Percentiles rank a stretch among this genome's conserved stretches.
phyloP scores from a whole-genome alignment of 1,139 yeast species.

The Saccharomyces hybrid region DNA sequence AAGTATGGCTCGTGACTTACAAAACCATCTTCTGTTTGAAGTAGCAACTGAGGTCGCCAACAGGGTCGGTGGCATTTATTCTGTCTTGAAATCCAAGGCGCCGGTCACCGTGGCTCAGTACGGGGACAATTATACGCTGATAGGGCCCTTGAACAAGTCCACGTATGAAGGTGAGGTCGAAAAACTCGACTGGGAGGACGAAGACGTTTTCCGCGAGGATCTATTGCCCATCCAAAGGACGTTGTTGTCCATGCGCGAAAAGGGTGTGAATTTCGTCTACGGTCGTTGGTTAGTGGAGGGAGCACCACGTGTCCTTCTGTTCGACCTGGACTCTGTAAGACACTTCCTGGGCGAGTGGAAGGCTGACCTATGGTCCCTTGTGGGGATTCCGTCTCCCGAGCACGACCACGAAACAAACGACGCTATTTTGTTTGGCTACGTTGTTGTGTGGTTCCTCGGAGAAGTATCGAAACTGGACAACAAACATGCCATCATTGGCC shows the following conservation, averaged over 20 bases:
- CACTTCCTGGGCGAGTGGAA: constrained; percentile 83
- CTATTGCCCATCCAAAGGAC: constrained; percentile 27
- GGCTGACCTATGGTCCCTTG: constrained; percentile 80
- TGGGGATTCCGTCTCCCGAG: constrained; percentile 90
- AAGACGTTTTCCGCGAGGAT: constrained; percentile 42
- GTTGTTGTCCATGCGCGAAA: constrained; percentile 53
- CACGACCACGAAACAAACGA: constrained; percentile 84
- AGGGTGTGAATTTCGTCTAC: constrained; percentile 79
- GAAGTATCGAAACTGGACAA: constrained; percentile 78
- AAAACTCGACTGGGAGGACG: constrained; percentile 59
- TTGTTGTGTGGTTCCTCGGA: constrained; percentile 96
- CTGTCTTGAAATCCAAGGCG: constrained; percentile 92
- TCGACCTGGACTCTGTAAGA: constrained; percentile 71
- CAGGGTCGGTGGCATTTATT: constrained; percentile 95
- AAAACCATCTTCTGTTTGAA: constrained; percentile 82
- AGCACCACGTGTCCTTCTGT: constrained; percentile 84
- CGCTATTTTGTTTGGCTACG: constrained; percentile 84
- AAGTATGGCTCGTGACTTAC: constrained; percentile 62
- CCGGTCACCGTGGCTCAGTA: constrained; percentile 94
- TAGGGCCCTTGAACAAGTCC: constrained; percentile 78
- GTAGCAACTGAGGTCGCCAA: constrained; percentile 97
- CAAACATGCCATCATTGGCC: constrained; percentile 83
- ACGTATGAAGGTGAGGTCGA: constrained; percentile 92
- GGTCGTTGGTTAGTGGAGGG: constrained; percentile 98
- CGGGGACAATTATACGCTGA: constrained; percentile 73